Percentiles rank a stretch among this genome's conserved stretches.
These are phyloP conservation scores for Epichloe typhina DNA, from an alignment of 2,329 filamentous ascomycete species.

Conservation along the genomic window DNA sequence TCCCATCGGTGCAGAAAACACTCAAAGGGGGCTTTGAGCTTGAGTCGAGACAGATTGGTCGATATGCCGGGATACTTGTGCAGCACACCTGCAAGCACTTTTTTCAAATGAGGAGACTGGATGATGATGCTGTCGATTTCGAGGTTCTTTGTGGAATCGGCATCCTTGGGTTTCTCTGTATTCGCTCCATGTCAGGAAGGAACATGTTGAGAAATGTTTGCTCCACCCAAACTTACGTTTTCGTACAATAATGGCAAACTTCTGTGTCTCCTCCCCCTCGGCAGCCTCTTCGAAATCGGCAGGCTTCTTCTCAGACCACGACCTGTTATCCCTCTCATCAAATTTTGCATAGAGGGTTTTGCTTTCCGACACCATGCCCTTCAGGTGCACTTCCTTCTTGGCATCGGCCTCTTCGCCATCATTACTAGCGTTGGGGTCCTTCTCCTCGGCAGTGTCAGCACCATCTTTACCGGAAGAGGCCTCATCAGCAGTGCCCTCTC, in stretches of 20 bases:
- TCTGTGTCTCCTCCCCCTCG: conserved; percentile 47
- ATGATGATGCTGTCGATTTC: conserved; percentile 49
- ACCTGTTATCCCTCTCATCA: conserved; percentile 34
- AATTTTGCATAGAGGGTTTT: conserved; percentile 31
- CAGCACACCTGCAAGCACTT: conserved; percentile 40
- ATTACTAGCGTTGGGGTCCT: background rate
- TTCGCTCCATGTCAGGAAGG: background rate
- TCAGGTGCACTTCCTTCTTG: conserved; percentile 11
- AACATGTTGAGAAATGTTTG: too few species aligned
- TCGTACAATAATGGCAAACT: conserved; percentile 46
- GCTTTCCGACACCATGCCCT: conserved; percentile 24
- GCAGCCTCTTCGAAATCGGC: conserved; percentile 40
- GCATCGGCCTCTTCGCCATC: conserved; percentile 1
- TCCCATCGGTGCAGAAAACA: conserved; percentile 55
- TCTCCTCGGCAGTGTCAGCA: background rate
- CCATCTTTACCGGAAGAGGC: background rate
- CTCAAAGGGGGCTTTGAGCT: conserved; percentile 49
- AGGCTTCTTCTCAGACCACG: conserved; percentile 43
- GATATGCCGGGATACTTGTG: conserved; percentile 47
- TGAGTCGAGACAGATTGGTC: conserved; percentile 43
- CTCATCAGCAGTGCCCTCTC: background rate
- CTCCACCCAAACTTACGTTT: conserved; percentile 22
- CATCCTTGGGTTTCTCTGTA: conserved; percentile 31
- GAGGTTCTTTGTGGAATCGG: conserved; percentile 46
- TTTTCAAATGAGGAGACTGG: conserved; percentile 48